Base-by-base conservation (phyloP, 768 basidiomycete genomes). In the Termitomyces sp. region DNA sequence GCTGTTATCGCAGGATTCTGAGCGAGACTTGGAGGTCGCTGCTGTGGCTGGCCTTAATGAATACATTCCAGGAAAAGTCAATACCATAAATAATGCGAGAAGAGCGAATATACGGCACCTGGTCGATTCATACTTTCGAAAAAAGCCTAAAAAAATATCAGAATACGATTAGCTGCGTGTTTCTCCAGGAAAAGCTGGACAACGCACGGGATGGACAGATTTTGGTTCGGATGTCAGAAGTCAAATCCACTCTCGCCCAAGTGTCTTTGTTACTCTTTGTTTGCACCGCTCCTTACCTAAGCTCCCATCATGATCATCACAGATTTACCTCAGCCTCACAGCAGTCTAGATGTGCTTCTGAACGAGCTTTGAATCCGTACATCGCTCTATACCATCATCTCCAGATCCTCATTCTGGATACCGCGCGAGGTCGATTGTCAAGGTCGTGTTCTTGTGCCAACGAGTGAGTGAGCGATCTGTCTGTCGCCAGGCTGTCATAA, bases 1-100 rank as follows among this genome's bases (percentile, higher is more conserved):
- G 74, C 81, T 12, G 81, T 76, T 58, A 88, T 78, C 39, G 74
- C 74, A 59, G 87, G 80, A 59, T 84, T 85, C 31, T 86, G 83
- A 10, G 81, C 79, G 58, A 90, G 81, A 71, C 80, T 88, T 62
- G 90, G 88, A 51, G 89, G 88, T 70, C 89, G 79, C 71, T 90
- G 89, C 66, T 87, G 88, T 53, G 88, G 87, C 81, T 90, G 89
- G 67, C 88, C 87, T 90, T 69, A 59, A 66, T 52, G 55, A 46
- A 56, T 49, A 69, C 61, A 64, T 69, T 59, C 59, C 56, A 57
- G 55, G 66, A 70, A 67, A 66, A 64, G 58, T 60, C 53, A 51
- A 58, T 61, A 44, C 26, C 22, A 60, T 52, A 60, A 56, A 61
- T 62, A 59, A 56, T 51, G 46, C 27, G 46, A 54, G 53, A 61